A percentile compares a stretch with the other conserved stretches of the same genome.
These are phyloP conservation scores for Phytophthora ramorum DNA, from an alignment of 352 stramenopile species.

Conservation along the genomic window DNA sequence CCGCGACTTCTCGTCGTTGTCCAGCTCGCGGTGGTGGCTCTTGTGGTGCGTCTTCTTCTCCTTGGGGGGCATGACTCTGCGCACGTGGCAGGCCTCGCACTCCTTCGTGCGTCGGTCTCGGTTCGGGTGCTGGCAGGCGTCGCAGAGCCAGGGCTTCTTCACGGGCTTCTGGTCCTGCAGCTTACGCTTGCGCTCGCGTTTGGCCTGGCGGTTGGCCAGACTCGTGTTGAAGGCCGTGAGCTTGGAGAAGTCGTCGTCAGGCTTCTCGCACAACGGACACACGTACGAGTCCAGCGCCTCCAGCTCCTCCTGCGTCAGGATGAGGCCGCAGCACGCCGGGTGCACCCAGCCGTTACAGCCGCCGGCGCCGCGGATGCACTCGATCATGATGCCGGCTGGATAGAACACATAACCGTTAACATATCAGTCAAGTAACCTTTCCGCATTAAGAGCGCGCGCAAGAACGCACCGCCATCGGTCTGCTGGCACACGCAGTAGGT, in stretches of 20 bases:
- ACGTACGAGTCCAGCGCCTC: slow-evolving; percentile 88
- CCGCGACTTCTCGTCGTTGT: slow-evolving; percentile 36
- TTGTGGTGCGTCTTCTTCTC: slow-evolving; percentile 28
- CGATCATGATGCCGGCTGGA: slow-evolving; percentile 90
- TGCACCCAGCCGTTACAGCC: slow-evolving; percentile 94
- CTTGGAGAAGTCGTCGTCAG: slow-evolving; percentile 68
- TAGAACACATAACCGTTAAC: slow-evolving; percentile 2
- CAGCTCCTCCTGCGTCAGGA: slow-evolving; percentile 87
- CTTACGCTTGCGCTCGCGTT: slow-evolving; percentile 54
- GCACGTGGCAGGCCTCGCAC: slow-evolving; percentile 52
- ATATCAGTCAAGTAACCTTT: background rate
- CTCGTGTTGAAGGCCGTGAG: slow-evolving; percentile 80
- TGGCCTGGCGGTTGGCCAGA: slow-evolving; percentile 72
- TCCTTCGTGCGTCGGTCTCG: slow-evolving; percentile 42
- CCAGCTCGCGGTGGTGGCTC: slow-evolving; percentile 18
- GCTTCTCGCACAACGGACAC: slow-evolving; percentile 81
- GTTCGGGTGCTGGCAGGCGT: slow-evolving; percentile 54
- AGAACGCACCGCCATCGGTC: slow-evolving; percentile 67
- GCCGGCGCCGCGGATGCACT: slow-evolving; percentile 90
- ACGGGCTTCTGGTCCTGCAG: slow-evolving; percentile 25
- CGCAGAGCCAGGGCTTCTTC: slow-evolving; percentile 55
- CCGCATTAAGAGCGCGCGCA: background rate
- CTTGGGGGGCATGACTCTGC: slow-evolving; percentile 28
- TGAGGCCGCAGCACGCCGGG: slow-evolving; percentile 85
- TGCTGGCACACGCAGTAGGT: slow-evolving; percentile 90